Conservation (phyloP, 352 stramenopile genomes). For the Peronospora farinosa region DNA sequence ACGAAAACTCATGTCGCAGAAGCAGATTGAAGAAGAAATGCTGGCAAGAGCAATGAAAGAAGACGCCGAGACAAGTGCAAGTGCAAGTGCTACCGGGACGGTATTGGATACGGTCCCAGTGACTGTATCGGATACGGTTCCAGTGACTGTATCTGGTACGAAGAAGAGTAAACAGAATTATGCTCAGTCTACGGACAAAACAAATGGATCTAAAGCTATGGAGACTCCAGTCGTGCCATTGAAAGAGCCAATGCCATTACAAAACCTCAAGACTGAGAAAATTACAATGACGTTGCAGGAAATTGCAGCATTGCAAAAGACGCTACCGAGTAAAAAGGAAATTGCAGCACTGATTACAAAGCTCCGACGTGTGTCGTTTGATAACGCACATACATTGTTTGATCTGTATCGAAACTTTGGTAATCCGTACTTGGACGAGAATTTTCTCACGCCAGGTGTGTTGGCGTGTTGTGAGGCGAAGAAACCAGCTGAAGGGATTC, state of each 20-base stretch:
- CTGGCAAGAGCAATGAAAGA: slow-evolving; percentile 20
- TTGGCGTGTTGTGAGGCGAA: slow-evolving; percentile 72
- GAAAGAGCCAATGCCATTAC: slow-evolving; percentile 26
- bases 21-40: slow-evolving; percentile 36
- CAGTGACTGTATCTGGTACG: not conserved
- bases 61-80: slow-evolving; percentile 11
- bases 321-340: slow-evolving; percentile 55
- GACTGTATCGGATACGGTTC: no score
- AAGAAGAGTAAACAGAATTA: slow-evolving; percentile 15
- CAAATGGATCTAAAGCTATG: not conserved
- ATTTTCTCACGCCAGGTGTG: slow-evolving; percentile 75
- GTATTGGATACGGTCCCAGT: not conserved
- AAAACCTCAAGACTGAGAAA: slow-evolving; percentile 46
- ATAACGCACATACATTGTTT: slow-evolving; percentile 70
- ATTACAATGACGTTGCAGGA: slow-evolving; percentile 71
- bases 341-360: slow-evolving; percentile 55
- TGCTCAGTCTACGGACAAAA: not conserved
- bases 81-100: not conserved
- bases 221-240: slow-evolving; percentile 16
- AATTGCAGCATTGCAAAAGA: slow-evolving; percentile 70
- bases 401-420: slow-evolving; percentile 84
- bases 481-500: slow-evolving; percentile 63
- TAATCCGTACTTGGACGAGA: slow-evolving; percentile 77
- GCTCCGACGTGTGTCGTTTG: slow-evolving; percentile 64
- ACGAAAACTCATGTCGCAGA: slow-evolving; percentile 23